Conservation (phyloP, 2,329 filamentous ascomycete species). For the Thermomyces lanuginosus region DNA sequence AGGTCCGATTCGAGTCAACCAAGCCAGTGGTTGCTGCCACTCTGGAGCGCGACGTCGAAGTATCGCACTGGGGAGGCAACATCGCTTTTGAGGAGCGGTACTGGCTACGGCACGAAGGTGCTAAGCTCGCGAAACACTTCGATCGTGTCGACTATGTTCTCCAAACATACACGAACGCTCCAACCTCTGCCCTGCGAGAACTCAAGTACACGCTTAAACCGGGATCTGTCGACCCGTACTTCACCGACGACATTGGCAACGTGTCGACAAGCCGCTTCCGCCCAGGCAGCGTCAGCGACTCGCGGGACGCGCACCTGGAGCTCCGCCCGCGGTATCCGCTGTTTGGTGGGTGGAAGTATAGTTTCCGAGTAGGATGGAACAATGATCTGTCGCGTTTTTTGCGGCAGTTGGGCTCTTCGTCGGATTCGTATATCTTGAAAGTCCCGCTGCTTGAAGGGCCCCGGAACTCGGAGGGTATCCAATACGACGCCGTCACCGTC, state of each 20-base stretch:
- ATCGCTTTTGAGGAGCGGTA: constrained; percentile 89
- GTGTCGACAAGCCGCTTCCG: constrained; percentile 87
- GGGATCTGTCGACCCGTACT: constrained; percentile 78
- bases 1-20: constrained; percentile 85
- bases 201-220: constrained; percentile 62
- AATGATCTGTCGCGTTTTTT: constrained; percentile 63
- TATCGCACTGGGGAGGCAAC: constrained; percentile 97
- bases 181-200: constrained; percentile 62
- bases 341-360: constrained; percentile 96
- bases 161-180: constrained; percentile 58
- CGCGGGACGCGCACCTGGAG: constrained; percentile 71
- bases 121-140: constrained; percentile 57
- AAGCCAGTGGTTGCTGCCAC: constrained; percentile 72
- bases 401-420: constrained; percentile 40
- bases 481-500: constrained; percentile 66
- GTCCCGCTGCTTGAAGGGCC: constrained; percentile 89
- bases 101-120: constrained; percentile 71
- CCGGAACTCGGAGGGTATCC: constrained; percentile 66
- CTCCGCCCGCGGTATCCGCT: constrained; percentile 90
- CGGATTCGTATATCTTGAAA: constrained; percentile 66
- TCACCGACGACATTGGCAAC: constrained; percentile 90
- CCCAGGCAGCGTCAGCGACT: constrained; percentile 42
- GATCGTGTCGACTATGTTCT: constrained; percentile 62
- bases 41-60: constrained; percentile 74
- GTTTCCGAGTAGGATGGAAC: constrained; percentile 94